Base-by-base conservation (phyloP, 2,329 filamentous ascomycete genomes). In the Cryphonectria parasitica region DNA sequence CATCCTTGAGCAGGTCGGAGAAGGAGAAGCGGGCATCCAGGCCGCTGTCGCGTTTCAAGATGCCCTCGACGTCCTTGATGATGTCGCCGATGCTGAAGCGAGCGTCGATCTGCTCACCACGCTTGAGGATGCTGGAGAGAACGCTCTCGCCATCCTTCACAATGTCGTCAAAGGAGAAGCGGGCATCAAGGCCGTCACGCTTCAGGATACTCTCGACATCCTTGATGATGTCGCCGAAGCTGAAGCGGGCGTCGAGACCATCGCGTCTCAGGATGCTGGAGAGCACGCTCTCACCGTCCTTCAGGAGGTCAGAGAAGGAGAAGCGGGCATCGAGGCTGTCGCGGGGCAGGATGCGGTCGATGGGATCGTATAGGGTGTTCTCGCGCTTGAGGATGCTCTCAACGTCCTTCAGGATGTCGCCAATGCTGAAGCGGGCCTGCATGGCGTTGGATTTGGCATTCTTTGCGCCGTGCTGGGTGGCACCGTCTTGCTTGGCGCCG, bases 311-410 rank as follows among this genome's bases (percentile, higher is more conserved):
- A 4, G 61, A 64, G n/a, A 64, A 41, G 61, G 61, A 64, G n/a
- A 64, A 64, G n/a, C 61, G 61, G 25, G 61, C 36, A 8, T 64
- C 61, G 17, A 64, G 36, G 61, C 61, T 43, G 61, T 64, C 61
- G 28, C 54, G 54, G 54, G 54, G 54, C 54, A 58, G 54, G 54
- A 58, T 58, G 25, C 54, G 54, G 54, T 58, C 54, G 54, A 58
- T 58, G 54, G 54, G 54, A 13, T 58, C 54, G 25, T 58, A 58
- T 13, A 58, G 4, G 25, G 25, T 31, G 28, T 34, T 58, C 10
- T 58, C 54, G 61, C 61, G 61, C 61, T 64, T 64, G 61, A 64
- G 61, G 25, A 64, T 64, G 61, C 36, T 64, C 61, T 64, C 61
- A 25, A 31, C 61, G 22, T 64, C 61, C 61, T 64, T 64, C n/a